Percentiles rank a stretch among this genome's conserved stretches.
phyloP scores from a whole-genome alignment of 306 rosid genomes.

The Pachyrhizus erosus region DNA sequence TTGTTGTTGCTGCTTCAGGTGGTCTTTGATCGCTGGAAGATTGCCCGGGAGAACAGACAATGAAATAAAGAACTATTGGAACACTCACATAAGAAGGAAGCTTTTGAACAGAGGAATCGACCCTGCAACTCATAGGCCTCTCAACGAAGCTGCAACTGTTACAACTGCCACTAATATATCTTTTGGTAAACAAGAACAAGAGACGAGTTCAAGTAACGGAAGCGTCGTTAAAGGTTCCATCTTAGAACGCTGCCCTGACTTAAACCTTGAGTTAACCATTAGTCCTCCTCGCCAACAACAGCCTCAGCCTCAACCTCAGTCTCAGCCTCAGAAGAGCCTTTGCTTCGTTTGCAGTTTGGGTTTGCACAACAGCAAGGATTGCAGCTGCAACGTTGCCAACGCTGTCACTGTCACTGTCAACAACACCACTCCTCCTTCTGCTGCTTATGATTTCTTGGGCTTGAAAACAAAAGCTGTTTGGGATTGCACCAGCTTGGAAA shows the following conservation, averaged over 20 bases:
- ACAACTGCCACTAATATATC: slow-evolving; percentile 48
- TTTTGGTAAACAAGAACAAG: slow-evolving; percentile 68
- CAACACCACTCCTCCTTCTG: slow-evolving; percentile 11
- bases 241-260: slow-evolving; percentile 69
- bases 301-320: not conserved
- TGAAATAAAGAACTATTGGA: slow-evolving; percentile 98
- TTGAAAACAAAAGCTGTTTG: slow-evolving; percentile 63
- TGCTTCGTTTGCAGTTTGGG: slow-evolving; percentile 59
- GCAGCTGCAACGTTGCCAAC: slow-evolving; percentile 45
- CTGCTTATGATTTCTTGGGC: slow-evolving; percentile 88
- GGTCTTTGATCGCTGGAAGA: slow-evolving; percentile 96
- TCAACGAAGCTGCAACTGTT: slow-evolving; percentile 49
- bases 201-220: not conserved
- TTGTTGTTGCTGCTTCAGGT: slow-evolving; percentile 48
- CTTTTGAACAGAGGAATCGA: slow-evolving; percentile 93
- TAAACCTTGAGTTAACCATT: slow-evolving; percentile 87
- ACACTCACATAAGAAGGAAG: slow-evolving; percentile 96
- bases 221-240: slow-evolving; percentile 35
- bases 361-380: slow-evolving; percentile 51
- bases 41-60: slow-evolving; percentile 96
- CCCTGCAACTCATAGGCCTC: slow-evolving; percentile 84
- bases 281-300: slow-evolving; percentile 80
- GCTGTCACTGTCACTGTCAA: not conserved
- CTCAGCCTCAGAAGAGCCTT: slow-evolving; percentile 33
- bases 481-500: slow-evolving; percentile 89